These are phyloP conservation scores for Malania oleifera DNA, from an alignment of 164 flowering plant species.

Conservation along the genomic window DNA sequence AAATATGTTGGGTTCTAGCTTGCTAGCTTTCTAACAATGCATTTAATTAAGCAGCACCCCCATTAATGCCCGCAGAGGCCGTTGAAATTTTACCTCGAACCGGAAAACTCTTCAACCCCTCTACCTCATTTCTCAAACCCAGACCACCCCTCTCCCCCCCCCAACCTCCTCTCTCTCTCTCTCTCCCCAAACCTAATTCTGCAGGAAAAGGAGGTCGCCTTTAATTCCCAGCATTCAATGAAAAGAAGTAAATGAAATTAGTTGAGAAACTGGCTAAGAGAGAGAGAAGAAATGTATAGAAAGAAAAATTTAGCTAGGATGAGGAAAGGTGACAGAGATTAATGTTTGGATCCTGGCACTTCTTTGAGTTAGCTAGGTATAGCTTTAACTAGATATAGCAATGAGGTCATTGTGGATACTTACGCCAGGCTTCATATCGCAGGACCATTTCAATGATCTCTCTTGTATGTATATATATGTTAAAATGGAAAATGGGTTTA, in stretches of 20 bases:
- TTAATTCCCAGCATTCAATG: conserved; percentile 38
- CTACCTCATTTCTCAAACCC: not conserved
- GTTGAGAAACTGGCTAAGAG: conserved; percentile 35
- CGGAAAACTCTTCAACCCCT: not conserved
- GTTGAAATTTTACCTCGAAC: conserved; percentile 20
- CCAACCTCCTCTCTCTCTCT: conserved; percentile 19
- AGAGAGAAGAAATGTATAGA: not conserved
- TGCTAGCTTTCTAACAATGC: too few relatives aligned
- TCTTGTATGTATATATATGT: too few relatives aligned
- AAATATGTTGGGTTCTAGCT: not conserved
- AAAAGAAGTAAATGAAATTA: conserved; percentile 36
- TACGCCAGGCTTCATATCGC: too few relatives aligned
- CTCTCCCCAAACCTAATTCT: conserved; percentile 28
- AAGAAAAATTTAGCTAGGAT: not conserved
- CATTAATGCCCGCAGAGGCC: conserved; percentile 37
- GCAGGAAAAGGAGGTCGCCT: conserved; percentile 23
- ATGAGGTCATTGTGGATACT: too few relatives aligned
- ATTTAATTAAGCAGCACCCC: conserved; percentile 9
- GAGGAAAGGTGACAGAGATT: conserved; percentile 1
- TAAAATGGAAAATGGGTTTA: conserved; percentile 13
- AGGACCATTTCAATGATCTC: too few relatives aligned
- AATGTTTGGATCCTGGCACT: too few relatives aligned
- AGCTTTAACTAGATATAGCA: too few relatives aligned
- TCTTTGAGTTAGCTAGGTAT: too few relatives aligned
- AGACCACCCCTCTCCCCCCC: conserved; percentile 1